A percentile compares a stretch with the other conserved stretches of the same genome.
Conservation (phyloP, 306 rosid genomes). For the Quercus ilex region DNA sequence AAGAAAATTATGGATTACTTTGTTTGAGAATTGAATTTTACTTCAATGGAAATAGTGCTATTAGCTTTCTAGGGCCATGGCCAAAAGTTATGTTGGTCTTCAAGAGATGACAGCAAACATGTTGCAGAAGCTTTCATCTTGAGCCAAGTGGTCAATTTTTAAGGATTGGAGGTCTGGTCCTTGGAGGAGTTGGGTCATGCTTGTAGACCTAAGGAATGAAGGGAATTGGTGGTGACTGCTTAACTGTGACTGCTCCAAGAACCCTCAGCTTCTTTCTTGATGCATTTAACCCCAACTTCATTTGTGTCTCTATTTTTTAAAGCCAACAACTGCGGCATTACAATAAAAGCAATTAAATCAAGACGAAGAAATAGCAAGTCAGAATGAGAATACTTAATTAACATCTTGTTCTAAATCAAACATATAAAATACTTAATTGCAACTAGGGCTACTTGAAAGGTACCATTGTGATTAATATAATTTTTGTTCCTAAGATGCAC, state of each 20-base stretch:
- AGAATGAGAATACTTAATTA: background rate
- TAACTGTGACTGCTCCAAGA: conserved; percentile 69
- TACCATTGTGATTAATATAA: conserved; percentile 9
- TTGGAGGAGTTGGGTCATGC: conserved; percentile 77
- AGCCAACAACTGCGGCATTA: conserved; percentile 51
- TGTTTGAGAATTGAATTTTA: background rate
- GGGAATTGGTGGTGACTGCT: conserved; percentile 46
- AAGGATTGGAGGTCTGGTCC: conserved; percentile 47
- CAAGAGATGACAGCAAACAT: conserved; percentile 53
- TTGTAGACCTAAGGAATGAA: conserved; percentile 38
- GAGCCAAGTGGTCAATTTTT: conserved; percentile 33
- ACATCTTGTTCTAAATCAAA: background rate
- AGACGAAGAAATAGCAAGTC: background rate
- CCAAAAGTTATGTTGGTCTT: conserved; percentile 75
- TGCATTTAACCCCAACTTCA: conserved; percentile 28
- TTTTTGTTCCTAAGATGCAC: conserved; percentile 23
- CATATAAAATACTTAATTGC: conserved; percentile 2
- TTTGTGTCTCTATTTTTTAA: conserved; percentile 41
- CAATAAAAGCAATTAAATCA: conserved; percentile 8
- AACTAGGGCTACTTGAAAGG: conserved; percentile 29
- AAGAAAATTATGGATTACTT: background rate
- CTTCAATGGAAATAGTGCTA: conserved; percentile 60
- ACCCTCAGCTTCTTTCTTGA: conserved; percentile 61
- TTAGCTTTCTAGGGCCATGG: conserved; percentile 59
- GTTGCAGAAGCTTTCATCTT: conserved; percentile 65